Base-by-base conservation (phyloP, 441 rosid species). In the Syzygium syzygioides region DNA sequence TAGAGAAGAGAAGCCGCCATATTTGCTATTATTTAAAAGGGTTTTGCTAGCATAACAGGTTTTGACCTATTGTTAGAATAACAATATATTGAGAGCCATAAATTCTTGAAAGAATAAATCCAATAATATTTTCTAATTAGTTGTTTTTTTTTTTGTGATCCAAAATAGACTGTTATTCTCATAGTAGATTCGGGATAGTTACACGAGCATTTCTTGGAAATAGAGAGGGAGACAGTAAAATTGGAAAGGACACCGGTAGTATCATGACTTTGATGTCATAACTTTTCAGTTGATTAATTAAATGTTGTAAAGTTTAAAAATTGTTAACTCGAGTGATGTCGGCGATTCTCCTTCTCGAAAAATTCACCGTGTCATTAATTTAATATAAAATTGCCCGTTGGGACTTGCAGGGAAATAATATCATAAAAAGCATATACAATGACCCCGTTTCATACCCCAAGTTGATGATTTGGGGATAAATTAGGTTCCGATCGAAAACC, bases 261-360 rank as follows among this genome's bases (percentile, higher is more conserved):
- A 20, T 23, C 28, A 20, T 20, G 28, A 71, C 6, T 71, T 71
- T 37, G 1, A 6, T 37, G 25, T 0, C 28, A 11, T 41, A 0
- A 71, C 7, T 0, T 71, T 20, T 71, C 4, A 12, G 4, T 23
- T 1, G 0, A 37, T 71, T 37, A 37, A 37, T 71, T 37, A 71
- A 20, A 71, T 20, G 4, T 37, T 37, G 3, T 0, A 71, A 37
- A 4, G 14, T 37, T 68, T 34, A 19, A 34, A 34, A 68, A 68
- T 4, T 13, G 19, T 34, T 68, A 19, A 34, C 23, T 34, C 19
- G 4, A 68, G 79, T 10, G 45, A 18, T 3, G 1, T 20, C 3
- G 45, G 4, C 1, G 3, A 30, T 64, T 64, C 0, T 30, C 10
- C 20, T 68, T 9, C 2, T 0, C 0, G 1, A 2, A 18, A 68